A percentile compares a stretch with the other conserved stretches of the same genome.
Conservation (phyloP, 352 stramenopile genomes). For the Pythium phragmitis region DNA sequence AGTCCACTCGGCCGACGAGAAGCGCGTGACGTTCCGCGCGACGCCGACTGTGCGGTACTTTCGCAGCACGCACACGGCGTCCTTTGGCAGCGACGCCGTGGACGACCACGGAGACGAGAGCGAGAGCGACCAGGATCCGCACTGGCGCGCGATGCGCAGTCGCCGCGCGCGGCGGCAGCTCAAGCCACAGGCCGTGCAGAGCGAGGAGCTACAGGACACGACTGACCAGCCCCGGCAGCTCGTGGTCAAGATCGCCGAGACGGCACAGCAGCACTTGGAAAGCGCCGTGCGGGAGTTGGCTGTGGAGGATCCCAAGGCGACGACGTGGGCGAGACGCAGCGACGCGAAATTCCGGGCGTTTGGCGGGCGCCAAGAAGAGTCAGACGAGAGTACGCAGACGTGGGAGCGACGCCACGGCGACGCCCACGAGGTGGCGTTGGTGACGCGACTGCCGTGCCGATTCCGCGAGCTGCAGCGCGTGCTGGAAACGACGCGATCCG, state of each 20-base stretch:
- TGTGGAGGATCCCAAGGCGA: background rate
- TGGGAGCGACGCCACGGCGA: background rate
- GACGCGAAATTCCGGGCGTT: background rate
- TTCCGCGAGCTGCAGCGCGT: conserved; percentile 12
- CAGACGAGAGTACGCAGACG: background rate
- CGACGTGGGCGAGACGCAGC: background rate
- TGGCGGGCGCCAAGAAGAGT: too few relatives aligned
- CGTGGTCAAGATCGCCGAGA: conserved; percentile 18
- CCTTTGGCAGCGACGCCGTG: conserved; percentile 7
- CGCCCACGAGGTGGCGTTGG: background rate
- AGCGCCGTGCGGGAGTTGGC: background rate
- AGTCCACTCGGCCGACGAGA: conserved; percentile 12
- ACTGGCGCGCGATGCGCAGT: conserved; percentile 14
- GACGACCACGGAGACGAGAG: conserved; percentile 9
- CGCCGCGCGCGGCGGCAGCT: conserved; percentile 9
- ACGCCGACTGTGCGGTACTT: conserved; percentile 27
- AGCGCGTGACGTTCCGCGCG: conserved; percentile 23
- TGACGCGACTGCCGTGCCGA: background rate
- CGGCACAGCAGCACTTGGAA: conserved; percentile 5
- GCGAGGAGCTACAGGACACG: background rate
- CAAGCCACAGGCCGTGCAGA: background rate
- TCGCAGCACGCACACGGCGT: conserved; percentile 20
- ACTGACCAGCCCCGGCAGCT: background rate
- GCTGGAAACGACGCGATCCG: conserved; percentile 9
- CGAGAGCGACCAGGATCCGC: conserved; percentile 2